Evolutionary conservation across 2,329 filamentous ascomycete species (phyloP).

Genomic region (Aspergillus phoenicis): DNA sequence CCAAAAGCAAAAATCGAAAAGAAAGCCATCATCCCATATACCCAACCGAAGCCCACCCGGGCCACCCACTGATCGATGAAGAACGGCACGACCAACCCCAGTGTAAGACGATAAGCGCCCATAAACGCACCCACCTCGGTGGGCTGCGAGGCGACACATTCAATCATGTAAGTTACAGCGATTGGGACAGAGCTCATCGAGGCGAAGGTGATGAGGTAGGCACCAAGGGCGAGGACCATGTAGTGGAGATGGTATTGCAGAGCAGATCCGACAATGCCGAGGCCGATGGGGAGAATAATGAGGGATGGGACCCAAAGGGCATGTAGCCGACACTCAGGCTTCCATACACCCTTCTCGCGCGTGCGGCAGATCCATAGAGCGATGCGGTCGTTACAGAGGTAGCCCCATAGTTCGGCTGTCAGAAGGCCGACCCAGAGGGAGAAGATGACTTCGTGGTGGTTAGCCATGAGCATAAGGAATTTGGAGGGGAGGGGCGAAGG

Average conservation of each 20-base stretch:
- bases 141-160: conserved; percentile 3
- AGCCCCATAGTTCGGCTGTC: conserved; percentile 1
- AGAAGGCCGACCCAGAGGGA: not conserved
- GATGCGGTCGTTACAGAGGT: conserved; percentile 4
- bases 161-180: not conserved
- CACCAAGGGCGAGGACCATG: conserved; percentile 1
- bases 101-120: not conserved
- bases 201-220: conserved; percentile 5
- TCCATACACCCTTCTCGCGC: not conserved
- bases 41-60: not conserved
- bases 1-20: conserved; percentile 2
- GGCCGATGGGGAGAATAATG: not conserved
- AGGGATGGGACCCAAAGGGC: not conserved
- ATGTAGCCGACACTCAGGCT: not conserved
- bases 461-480: not conserved
- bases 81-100: not conserved
- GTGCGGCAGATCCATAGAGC: not conserved
- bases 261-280: not conserved
- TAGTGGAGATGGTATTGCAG: conserved; percentile 3
- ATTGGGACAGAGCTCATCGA: conserved; percentile 2
- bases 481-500: not conserved
- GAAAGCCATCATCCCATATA: conserved; percentile 5
- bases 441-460: not conserved
- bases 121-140: not conserved
- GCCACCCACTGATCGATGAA: conserved; percentile 1